Evolutionary conservation across 2,329 filamentous ascomycete species (phyloP), one percentile per base, ranked within the genome.

Genomic region (Elsinoe batatas): DNA sequence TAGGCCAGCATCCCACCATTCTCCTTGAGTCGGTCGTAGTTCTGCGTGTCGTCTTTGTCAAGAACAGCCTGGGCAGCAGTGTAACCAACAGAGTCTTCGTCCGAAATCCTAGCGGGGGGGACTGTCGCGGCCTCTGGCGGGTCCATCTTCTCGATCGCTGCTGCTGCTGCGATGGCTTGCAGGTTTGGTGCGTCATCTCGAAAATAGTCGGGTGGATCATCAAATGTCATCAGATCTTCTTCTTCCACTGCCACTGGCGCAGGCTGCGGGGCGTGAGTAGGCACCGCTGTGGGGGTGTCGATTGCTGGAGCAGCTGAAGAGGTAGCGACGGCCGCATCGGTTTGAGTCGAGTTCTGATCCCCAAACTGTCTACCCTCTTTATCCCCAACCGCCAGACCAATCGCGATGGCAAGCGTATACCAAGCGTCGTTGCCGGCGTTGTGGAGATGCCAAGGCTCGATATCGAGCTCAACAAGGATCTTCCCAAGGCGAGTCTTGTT

Each of bases 401-500:
- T 68, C 76, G 93, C 79, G 6, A 82, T 85, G 59, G 84, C 82
- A 59, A 95, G 70, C 0, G 88, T 91, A 57, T 69, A 69, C 22
- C 66, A 66, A 1, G 69, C 69, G 58, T 71, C 69, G 46, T 71
- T 71, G 18, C 68, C 69, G 1, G 67, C 69, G 47, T 71, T 71
- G 57, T 71, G 68, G 2, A 66, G 59, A 54, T 65, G 56, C 68
- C 74, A 79, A 40, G 76, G 79, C 0, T 71, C 63, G 7, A 94
- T 79, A 2, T 78, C 79, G 26, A 95, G 73, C 5, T 84, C 77
- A 5, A 69, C 64, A 20, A 95, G 77, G 12, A 94, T 75, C 5
- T 63, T 72, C 0, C 72, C 72, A 1, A 97, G 76, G 12, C 78
- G 76, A 3, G 75, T 67, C 2, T 85, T 73, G 0, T 65, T 63